phyloP scores from a whole-genome alignment of 352 stramenopile genomes.

The Globisporangium abappressorium region DNA sequence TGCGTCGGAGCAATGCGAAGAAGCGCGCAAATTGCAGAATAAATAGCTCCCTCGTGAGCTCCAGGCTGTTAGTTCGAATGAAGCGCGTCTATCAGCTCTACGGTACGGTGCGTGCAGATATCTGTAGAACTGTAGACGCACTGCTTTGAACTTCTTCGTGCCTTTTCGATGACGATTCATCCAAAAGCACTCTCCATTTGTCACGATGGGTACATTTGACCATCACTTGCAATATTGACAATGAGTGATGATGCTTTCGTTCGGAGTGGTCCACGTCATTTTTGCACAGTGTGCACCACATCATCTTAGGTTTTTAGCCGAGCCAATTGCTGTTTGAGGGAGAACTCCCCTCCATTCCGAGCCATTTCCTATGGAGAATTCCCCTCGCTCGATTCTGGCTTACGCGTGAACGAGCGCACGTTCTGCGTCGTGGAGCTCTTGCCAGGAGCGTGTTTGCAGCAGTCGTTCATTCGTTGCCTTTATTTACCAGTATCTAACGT shows the following conservation, averaged over 20 bases:
- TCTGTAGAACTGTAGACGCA: not conserved
- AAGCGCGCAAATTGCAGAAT: not conserved
- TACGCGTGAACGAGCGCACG: conserved; percentile 13
- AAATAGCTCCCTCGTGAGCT: not conserved
- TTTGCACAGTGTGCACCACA: no score
- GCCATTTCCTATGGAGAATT: no score
- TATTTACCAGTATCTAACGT: not conserved
- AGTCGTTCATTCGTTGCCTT: not conserved
- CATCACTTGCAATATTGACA: no score
- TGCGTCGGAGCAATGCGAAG: not conserved
- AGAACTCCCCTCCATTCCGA: no score
- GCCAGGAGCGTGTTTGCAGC: conserved; percentile 3
- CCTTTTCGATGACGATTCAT: no score
- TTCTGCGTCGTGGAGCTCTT: conserved; percentile 35
- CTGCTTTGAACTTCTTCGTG: not conserved
- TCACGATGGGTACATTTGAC: no score
- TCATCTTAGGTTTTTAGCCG: no score
- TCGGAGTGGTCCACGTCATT: no score
- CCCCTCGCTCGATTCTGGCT: conserved; percentile 12
- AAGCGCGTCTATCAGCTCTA: not conserved
- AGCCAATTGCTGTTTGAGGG: no score
- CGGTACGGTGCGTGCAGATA: not conserved
- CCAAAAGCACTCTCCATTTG: no score
- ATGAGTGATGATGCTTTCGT: no score
- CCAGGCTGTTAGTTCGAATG: not conserved